Percentiles rank a stretch among this genome's conserved stretches.
Evolutionary conservation across 306 rosid species (phyloP).

Genomic region (Betula pendula): DNA sequence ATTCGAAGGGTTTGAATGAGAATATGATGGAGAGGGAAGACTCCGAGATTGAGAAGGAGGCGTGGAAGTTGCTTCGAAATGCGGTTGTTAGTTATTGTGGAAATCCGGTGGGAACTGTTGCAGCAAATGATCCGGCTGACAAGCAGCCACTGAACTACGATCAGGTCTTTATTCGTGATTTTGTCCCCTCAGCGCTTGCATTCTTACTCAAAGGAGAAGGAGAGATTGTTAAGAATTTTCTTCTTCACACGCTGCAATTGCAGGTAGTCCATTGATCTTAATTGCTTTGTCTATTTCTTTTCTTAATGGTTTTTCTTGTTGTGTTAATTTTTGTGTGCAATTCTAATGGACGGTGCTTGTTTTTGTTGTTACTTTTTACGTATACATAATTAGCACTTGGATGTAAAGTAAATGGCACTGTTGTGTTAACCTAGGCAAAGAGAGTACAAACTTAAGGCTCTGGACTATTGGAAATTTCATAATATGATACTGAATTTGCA

Average conservation of each 20-base stretch:
- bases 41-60: slow-evolving; percentile 66
- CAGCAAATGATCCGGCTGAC: slow-evolving; percentile 76
- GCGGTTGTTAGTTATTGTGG: slow-evolving; percentile 77
- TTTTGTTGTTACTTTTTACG: background rate
- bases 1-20: slow-evolving; percentile 47
- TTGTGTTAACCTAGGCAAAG: background rate
- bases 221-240: slow-evolving; percentile 84
- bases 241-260: slow-evolving; percentile 82
- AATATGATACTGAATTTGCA: background rate
- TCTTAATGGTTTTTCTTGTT: slow-evolving; percentile 4
- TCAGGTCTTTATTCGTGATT: slow-evolving; percentile 90
- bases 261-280: slow-evolving; percentile 53
- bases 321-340: background rate
- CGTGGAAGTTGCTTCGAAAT: slow-evolving; percentile 72
- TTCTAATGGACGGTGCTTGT: background rate
- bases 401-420: background rate
- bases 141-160: slow-evolving; percentile 77
- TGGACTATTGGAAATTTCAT: background rate
- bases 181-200: slow-evolving; percentile 83
- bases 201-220: slow-evolving; percentile 85
- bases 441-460: background rate
- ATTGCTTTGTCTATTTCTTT: slow-evolving; percentile 3
- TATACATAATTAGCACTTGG: background rate
- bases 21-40: slow-evolving; percentile 49
- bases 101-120: slow-evolving; percentile 83